Conservation (phyloP, 495 filamentous ascomycete species). For the Penicillium egyptiacum region DNA sequence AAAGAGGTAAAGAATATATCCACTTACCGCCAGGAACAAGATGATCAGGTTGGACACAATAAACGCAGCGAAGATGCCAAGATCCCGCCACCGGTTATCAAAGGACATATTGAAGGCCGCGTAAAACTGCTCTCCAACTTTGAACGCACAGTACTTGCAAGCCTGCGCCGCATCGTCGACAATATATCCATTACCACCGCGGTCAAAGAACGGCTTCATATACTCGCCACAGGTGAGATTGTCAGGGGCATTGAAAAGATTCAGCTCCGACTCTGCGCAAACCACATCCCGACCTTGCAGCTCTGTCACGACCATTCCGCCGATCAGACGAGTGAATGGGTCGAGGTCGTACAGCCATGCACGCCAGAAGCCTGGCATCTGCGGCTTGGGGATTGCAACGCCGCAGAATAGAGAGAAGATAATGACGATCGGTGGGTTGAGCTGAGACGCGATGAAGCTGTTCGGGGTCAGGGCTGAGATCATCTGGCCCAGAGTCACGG, state of each 20-base stretch:
- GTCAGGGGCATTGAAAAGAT: slow-evolving; percentile 58
- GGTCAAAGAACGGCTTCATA: slow-evolving; percentile 66
- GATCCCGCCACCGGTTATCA: slow-evolving; percentile 70
- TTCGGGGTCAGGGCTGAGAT: slow-evolving; percentile 68
- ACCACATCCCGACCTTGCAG: slow-evolving; percentile 62
- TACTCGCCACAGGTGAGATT: slow-evolving; percentile 69
- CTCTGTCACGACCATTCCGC: slow-evolving; percentile 74
- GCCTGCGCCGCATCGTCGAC: slow-evolving; percentile 53
- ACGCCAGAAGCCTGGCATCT: slow-evolving; percentile 77
- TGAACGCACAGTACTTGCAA: slow-evolving; percentile 78
- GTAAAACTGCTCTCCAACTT: slow-evolving; percentile 77
- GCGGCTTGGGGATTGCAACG: slow-evolving; percentile 71
- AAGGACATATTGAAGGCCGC: slow-evolving; percentile 61
- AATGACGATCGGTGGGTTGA: slow-evolving; percentile 78
- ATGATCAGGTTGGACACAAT: slow-evolving; percentile 75
- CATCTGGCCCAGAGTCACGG: slow-evolving; percentile 69
- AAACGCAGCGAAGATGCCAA: slow-evolving; percentile 74
- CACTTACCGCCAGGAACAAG: slow-evolving; percentile 59
- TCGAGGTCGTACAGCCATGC: slow-evolving; percentile 80
- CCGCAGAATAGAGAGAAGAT: slow-evolving; percentile 83
- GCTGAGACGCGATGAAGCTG: slow-evolving; percentile 67
- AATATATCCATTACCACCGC: slow-evolving; percentile 67
- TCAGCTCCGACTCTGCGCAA: slow-evolving; percentile 58
- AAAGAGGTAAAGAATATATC: background rate
- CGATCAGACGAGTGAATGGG: slow-evolving; percentile 80